These are phyloP conservation scores for Penicillium sclerotiorum DNA, from an alignment of 2,329 filamentous ascomycete genomes.

Conservation along the genomic window DNA sequence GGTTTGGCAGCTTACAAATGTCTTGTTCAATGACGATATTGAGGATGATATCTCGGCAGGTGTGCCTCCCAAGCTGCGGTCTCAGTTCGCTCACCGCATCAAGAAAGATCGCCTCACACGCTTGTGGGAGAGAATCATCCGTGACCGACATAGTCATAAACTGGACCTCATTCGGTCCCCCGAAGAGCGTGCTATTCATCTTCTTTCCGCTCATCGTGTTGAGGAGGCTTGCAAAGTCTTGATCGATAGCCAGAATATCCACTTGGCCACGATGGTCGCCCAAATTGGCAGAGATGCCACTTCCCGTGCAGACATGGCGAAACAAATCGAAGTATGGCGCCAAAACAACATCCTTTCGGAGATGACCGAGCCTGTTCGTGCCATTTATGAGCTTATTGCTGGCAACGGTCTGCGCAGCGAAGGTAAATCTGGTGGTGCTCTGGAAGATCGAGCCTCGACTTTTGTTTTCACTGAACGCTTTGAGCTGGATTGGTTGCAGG, in stretches of 20 bases:
- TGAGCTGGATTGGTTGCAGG: constrained; percentile 86
- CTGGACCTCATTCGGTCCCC: constrained; percentile 65
- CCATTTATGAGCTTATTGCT: constrained; percentile 84
- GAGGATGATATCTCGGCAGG: constrained; percentile 49
- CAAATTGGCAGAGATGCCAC: constrained; percentile 74
- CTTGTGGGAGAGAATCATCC: constrained; percentile 45
- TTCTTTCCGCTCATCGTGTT: constrained; percentile 76
- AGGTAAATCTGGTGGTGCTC: constrained; percentile 68
- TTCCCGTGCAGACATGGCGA: constrained; percentile 72
- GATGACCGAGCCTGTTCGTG: constrained; percentile 79
- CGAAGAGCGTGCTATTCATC: constrained; percentile 82
- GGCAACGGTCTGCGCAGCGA: constrained; percentile 85
- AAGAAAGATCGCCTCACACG: constrained; percentile 51
- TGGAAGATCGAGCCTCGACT: constrained; percentile 77
- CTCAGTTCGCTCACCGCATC: constrained; percentile 47
- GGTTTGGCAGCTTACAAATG: constrained; percentile 82
- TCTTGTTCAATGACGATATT: constrained; percentile 76
- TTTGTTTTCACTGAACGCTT: constrained; percentile 86
- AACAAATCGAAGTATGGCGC: constrained; percentile 83
- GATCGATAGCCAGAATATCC: constrained; percentile 74
- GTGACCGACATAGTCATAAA: constrained; percentile 68
- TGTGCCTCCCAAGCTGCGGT: constrained; percentile 42
- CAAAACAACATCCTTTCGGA: constrained; percentile 82
- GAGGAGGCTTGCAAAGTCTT: constrained; percentile 81
- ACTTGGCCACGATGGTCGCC: constrained; percentile 80